phyloP scores from a whole-genome alignment of 2,329 filamentous ascomycete genomes.

The Pestalotiopsis sp. region DNA sequence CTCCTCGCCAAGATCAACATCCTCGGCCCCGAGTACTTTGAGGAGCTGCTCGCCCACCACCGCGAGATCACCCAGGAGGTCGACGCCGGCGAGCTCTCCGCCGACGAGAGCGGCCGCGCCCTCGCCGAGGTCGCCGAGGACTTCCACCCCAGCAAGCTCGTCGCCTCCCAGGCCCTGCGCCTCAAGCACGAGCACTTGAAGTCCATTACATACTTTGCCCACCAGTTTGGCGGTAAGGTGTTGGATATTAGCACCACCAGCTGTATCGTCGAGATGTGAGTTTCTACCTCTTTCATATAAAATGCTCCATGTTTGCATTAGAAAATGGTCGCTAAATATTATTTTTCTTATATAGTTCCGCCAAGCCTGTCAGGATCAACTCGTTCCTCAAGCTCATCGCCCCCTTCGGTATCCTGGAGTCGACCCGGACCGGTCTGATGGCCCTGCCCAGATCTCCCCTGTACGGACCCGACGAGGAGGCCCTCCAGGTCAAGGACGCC shows the following conservation, averaged over 20 bases:
- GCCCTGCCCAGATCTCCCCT: conserved; percentile 92
- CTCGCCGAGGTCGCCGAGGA: conserved; percentile 60
- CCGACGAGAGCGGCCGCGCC: conserved; percentile 34
- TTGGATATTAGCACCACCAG: conserved; percentile 98
- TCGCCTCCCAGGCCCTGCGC: conserved; percentile 83
- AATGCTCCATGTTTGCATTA: neutral
- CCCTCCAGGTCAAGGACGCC: conserved; percentile 74
- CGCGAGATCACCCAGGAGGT: conserved; percentile 72
- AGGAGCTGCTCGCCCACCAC: conserved; percentile 94
- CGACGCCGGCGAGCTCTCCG: conserved; percentile 44
- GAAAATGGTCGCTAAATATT: neutral
- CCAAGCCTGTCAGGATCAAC: conserved; percentile 91
- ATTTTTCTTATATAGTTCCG: conserved; percentile 63
- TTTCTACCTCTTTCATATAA: conserved; percentile 23
- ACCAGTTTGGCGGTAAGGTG: conserved; percentile 97
- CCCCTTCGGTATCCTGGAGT: conserved; percentile 96
- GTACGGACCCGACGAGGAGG: conserved; percentile 68
- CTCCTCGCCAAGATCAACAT: conserved; percentile 96
- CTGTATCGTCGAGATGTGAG: conserved; percentile 96
- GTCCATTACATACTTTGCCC: conserved; percentile 93
- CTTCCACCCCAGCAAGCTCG: conserved; percentile 88
- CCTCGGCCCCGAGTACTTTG: conserved; percentile 95
- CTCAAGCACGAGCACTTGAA: conserved; percentile 98
- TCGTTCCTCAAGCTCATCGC: conserved; percentile 95
- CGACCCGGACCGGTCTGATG: conserved; percentile 94